Evolutionary conservation across 1,284 basidiomycete species (phyloP).

Genomic region (Heterobasidion parviporum): DNA sequence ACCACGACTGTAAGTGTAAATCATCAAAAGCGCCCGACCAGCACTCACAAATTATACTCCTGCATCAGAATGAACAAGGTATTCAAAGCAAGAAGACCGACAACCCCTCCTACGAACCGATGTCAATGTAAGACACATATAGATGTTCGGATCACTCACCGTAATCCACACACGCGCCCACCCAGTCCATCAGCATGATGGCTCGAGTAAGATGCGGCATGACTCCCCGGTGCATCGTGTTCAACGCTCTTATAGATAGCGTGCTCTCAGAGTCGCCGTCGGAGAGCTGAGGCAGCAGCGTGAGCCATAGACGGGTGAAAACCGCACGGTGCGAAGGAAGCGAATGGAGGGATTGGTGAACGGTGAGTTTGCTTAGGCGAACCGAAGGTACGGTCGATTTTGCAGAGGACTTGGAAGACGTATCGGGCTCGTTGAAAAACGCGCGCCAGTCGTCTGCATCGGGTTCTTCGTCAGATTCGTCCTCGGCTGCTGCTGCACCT

Average conservation of each 20-base stretch:
- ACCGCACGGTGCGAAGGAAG: slow-evolving; percentile 68
- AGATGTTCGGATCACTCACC: slow-evolving; percentile 33
- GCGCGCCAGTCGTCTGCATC: slow-evolving; percentile 72
- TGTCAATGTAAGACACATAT: neutral
- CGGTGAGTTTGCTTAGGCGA: slow-evolving; percentile 54
- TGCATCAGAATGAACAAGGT: slow-evolving; percentile 88
- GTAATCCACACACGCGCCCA: slow-evolving; percentile 80
- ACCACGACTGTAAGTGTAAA: neutral
- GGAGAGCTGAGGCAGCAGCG: slow-evolving; percentile 56
- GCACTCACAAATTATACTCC: slow-evolving; percentile 83
- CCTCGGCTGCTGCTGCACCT: slow-evolving; percentile 25
- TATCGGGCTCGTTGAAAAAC: slow-evolving; percentile 63
- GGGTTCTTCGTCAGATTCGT: slow-evolving; percentile 22
- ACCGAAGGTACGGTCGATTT: slow-evolving; percentile 28
- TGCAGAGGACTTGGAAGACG: slow-evolving; percentile 16
- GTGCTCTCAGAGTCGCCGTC: slow-evolving; percentile 19
- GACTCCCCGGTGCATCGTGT: slow-evolving; percentile 78
- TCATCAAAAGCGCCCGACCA: neutral
- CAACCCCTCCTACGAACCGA: slow-evolving; percentile 57
- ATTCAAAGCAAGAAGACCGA: slow-evolving; percentile 90
- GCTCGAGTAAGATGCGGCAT: slow-evolving; percentile 79
- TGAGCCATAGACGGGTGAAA: slow-evolving; percentile 74
- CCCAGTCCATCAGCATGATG: slow-evolving; percentile 90
- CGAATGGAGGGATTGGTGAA: slow-evolving; percentile 71
- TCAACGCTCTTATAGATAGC: slow-evolving; percentile 52